Evolutionary conservation across 2,329 filamentous ascomycete genomes (phyloP), one percentile per base, ranked within the genome.

Genomic region (Colletotrichum paranaense): DNA sequence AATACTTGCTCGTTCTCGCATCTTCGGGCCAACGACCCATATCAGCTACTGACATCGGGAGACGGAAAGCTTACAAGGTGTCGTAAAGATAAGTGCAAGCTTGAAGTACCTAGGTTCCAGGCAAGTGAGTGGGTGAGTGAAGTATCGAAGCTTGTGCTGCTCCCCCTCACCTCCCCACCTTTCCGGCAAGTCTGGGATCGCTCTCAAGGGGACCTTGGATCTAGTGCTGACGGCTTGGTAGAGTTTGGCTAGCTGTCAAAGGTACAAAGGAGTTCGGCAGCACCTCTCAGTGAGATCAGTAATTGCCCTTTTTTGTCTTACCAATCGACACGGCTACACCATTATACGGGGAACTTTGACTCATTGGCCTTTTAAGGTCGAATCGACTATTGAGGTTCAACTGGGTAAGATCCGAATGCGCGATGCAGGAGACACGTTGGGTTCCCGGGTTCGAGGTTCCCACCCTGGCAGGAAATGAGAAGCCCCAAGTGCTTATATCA

Each of bases 401-500:
- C 19, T 19, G 42, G 42, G 42, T 49, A 49, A 49, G 42, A 49
- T 9, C 3, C 19, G 32, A 12, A 59, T 26, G 32, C 30, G 9
- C 2, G n/a, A 26, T 24, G 14, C 58, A 46, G 32, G 32, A n/a
- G 22, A 60, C n/a, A 9, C 12, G 22, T 49, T 49, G 5, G 38
- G 3, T 49, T 49, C 19, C 42, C 42, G 7, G 42, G 19, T 49
- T 49, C 6, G 1, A 49, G 28, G 12, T 14, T 52, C 19, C 14
- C 19, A 49, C 16, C 19, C 14, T 62, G 12, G 6, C 26, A 14
- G 3, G n/a, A 16, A 8, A 22, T 9, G 3, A 12, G 19, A 12
- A n/a, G 16, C 7, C 42, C 14, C 28, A 62, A 62, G 42, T 52
- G 59, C 59, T 62, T 52, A 62, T 62, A 62, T 52, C 42, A 24